Evolutionary conservation across 2,329 filamentous ascomycete genomes (phyloP).

Genomic region (Trichoderma polysporum): DNA sequence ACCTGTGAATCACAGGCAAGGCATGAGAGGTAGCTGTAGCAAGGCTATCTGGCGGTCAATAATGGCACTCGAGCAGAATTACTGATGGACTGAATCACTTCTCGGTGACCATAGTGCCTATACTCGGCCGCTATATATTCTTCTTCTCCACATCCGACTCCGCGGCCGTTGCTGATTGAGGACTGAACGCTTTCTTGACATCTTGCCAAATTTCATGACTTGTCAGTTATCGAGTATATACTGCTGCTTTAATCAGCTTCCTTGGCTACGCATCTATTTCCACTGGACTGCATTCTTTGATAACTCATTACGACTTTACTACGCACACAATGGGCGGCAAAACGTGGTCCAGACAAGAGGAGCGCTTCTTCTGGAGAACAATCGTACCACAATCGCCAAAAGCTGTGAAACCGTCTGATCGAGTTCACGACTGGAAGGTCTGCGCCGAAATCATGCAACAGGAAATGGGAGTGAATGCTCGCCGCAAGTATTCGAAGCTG

Average conservation of each 20-base stretch:
- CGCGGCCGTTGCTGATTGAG: neutral
- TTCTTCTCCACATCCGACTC: neutral
- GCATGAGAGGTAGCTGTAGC: neutral
- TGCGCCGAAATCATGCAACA: conserved; percentile 41
- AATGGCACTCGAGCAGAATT: neutral
- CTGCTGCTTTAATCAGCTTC: neutral
- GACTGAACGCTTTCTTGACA: neutral
- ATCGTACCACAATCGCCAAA: conserved; percentile 41
- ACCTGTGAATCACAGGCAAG: conserved; percentile 18
- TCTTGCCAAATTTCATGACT: neutral
- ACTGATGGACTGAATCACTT: conserved; percentile 1
- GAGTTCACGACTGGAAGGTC: conserved; percentile 36
- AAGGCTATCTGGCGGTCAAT: neutral
- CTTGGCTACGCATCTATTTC: too few relatives aligned
- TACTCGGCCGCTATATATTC: neutral
- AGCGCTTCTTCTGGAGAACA: conserved; percentile 49
- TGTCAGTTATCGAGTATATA: neutral
- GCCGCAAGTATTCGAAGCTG: conserved; percentile 41
- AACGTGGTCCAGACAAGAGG: conserved; percentile 50
- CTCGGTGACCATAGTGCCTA: neutral
- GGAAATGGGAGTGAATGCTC: conserved; percentile 35
- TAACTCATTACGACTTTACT: too few relatives aligned
- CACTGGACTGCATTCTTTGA: neutral
- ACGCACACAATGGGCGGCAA: conserved; percentile 48
- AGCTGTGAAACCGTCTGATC: conserved; percentile 27